Evolutionary conservation across 352 stramenopile genomes (phyloP).

Genomic region (Pythium aristosporum): DNA sequence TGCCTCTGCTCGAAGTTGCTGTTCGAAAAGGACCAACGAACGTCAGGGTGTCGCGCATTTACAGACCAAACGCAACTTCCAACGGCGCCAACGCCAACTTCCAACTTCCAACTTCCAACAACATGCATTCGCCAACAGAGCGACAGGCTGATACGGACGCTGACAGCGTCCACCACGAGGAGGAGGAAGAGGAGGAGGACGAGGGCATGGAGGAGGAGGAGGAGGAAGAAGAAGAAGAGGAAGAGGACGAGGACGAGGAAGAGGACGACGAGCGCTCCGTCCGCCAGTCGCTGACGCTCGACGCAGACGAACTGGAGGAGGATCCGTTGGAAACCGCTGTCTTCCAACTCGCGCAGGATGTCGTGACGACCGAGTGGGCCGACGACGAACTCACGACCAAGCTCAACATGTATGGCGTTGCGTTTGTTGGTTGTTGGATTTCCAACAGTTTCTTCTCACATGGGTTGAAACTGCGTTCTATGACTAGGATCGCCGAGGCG

Average conservation of each 20-base stretch:
- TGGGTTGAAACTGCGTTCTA: slow-evolving; percentile 1
- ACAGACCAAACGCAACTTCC: not conserved
- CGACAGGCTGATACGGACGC: not conserved
- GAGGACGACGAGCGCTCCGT: slow-evolving; percentile 11
- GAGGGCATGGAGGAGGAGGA: not conserved
- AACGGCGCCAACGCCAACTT: not conserved
- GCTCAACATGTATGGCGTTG: slow-evolving; percentile 61
- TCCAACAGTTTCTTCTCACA: not conserved
- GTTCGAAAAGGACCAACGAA: not conserved
- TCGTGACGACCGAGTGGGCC: slow-evolving; percentile 49
- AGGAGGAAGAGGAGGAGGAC: not conserved
- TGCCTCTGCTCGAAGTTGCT: slow-evolving; percentile 24
- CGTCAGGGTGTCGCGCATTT: too few relatives aligned
- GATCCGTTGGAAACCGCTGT: slow-evolving; percentile 59
- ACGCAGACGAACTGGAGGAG: slow-evolving; percentile 42
- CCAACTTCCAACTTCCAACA: too few relatives aligned
- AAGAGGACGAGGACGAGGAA: slow-evolving; percentile 19
- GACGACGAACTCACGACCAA: slow-evolving; percentile 67
- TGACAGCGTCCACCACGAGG: slow-evolving; percentile 2
- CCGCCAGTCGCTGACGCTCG: slow-evolving; percentile 30
- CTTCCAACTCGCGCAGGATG: slow-evolving; percentile 63
- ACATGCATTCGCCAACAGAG: not conserved
- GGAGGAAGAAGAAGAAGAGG: slow-evolving; percentile 9
- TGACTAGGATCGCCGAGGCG: slow-evolving; percentile 65
- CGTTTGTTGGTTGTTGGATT: slow-evolving; percentile 19